A percentile compares a stretch with the other conserved stretches of the same genome.
Evolutionary conservation across 1,139 yeast genomes (phyloP).

Genomic region (Wickerhamomyces sp.): DNA sequence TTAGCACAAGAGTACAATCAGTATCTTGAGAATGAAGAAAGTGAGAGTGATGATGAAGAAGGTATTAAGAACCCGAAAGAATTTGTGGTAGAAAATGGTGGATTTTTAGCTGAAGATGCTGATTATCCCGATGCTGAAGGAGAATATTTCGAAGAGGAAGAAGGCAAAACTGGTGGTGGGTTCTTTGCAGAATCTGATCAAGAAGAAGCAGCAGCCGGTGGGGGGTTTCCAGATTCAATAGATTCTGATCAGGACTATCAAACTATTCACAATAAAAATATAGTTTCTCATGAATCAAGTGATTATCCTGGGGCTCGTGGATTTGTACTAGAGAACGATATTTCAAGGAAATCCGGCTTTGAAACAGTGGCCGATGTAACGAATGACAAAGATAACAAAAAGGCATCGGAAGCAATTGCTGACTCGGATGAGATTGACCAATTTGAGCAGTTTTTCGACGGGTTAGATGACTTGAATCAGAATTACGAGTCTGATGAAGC

Average conservation of each 20-base stretch:
- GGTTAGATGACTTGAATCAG: slow-evolving; percentile 8
- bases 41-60: slow-evolving; percentile 4
- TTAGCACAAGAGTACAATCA: slow-evolving; percentile 16
- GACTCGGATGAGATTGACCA: slow-evolving; percentile 9
- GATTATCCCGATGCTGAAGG: slow-evolving; percentile 2
- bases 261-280: background rate
- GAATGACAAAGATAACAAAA: background rate
- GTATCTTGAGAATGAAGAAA: slow-evolving; percentile 8
- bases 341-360: too few relatives aligned
- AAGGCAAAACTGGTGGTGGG: slow-evolving; percentile 4
- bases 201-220: background rate
- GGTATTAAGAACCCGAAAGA: background rate
- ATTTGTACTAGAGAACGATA: background rate
- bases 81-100: slow-evolving; percentile 2
- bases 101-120: slow-evolving; percentile 4
- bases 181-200: background rate
- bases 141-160: slow-evolving; percentile 3
- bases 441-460: slow-evolving; percentile 12
- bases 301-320: background rate
- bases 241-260: background rate
- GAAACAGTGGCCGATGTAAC: background rate
- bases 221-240: background rate
- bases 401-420: background rate
- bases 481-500: slow-evolving; percentile 1
- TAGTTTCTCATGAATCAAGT: background rate